Evolutionary conservation across 2,329 filamentous ascomycete species (phyloP), one percentile per base, ranked within the genome.

Genomic region (Macrophomina tecta): DNA sequence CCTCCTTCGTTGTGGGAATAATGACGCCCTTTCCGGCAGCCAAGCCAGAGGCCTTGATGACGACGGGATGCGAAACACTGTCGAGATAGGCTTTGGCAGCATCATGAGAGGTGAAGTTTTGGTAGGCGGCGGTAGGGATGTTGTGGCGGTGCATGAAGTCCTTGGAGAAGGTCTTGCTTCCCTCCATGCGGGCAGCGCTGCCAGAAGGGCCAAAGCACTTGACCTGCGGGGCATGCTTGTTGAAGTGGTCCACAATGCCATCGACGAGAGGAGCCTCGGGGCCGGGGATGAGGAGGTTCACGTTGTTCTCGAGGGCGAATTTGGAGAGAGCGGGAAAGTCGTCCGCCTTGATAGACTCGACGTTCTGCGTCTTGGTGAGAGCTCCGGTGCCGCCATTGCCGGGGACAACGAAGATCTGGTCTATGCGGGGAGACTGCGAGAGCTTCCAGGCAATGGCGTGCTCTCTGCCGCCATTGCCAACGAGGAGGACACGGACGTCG

Each of bases 21-120:
- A 98, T 92, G 68, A 99, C 95, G 70, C 95, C 95, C 82, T 99
- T 99, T 58, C 95, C 95, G 67, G 92, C 95, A 36, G 95, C 95
- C 64, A 98, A 84, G 16, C 95, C 95, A 63, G 89, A 91, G 4
- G 94, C 95, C 82, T 98, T 99, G 84, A 99, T 94, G 61, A 98
- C 94, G 2, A 80, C 76, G 64, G 69, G 66, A 70, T 80, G 78
- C 5, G 69, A 67, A 18, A 80, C 71, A 16, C 69, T 70, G 46
- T 79, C 76, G 6, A 98, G 82, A 77, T 98, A 96, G 72, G 87
- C 81, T 71, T 84, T 83, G 14, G 93, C 93, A 55, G 87, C 82
- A 65, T 90, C 86, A 79, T 91, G 94, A 73, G 91, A 85, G 77
- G 85, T 88, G 76, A 98, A 97, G 82, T 96, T 97, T 78, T 90